Evolutionary conservation across 345 rosid species (phyloP).

Genomic region (Chamaenerion angustifolium): DNA sequence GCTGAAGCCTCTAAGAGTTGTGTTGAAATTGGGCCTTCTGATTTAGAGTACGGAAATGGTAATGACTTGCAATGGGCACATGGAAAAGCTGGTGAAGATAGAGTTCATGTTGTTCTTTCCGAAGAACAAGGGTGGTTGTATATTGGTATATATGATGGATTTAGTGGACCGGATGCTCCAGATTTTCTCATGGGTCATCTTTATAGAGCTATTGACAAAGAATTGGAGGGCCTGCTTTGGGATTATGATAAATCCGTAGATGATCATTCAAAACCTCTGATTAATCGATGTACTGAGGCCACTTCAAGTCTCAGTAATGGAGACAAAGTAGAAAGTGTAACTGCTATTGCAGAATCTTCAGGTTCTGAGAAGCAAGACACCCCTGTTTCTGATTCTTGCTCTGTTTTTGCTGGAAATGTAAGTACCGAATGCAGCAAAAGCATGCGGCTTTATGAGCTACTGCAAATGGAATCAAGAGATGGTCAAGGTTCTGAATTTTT

Average conservation of each 20-base stretch:
- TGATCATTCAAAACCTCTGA: slow-evolving; percentile 23
- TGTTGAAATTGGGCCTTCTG: slow-evolving; percentile 45
- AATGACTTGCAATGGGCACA: slow-evolving; percentile 96
- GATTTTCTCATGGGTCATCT: slow-evolving; percentile 85
- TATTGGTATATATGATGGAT: slow-evolving; percentile 97
- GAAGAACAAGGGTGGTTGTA: slow-evolving; percentile 97
- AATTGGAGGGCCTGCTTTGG: slow-evolving; percentile 89
- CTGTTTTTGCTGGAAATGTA: slow-evolving; percentile 25
- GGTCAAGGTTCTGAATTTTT: slow-evolving; percentile 17
- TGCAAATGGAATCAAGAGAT: slow-evolving; percentile 57
- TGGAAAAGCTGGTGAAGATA: slow-evolving; percentile 98
- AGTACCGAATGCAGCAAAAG: slow-evolving; percentile 53
- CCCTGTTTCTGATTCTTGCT: background rate
- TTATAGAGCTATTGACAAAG: slow-evolving; percentile 74
- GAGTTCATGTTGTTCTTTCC: slow-evolving; percentile 94
- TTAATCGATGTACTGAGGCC: slow-evolving; percentile 14
- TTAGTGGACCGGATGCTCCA: slow-evolving; percentile 98
- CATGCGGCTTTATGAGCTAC: slow-evolving; percentile 75
- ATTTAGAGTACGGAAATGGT: slow-evolving; percentile 38
- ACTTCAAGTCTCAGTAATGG: slow-evolving; percentile 20
- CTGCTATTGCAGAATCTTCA: no score
- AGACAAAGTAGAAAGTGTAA: slow-evolving; percentile 1
- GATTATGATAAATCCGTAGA: slow-evolving; percentile 45
- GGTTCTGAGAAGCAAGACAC: no score
- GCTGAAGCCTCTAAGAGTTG: slow-evolving; percentile 41